phyloP scores from a whole-genome alignment of 192 early-diverging fungal species.

The Coemansia umbellata region DNA sequence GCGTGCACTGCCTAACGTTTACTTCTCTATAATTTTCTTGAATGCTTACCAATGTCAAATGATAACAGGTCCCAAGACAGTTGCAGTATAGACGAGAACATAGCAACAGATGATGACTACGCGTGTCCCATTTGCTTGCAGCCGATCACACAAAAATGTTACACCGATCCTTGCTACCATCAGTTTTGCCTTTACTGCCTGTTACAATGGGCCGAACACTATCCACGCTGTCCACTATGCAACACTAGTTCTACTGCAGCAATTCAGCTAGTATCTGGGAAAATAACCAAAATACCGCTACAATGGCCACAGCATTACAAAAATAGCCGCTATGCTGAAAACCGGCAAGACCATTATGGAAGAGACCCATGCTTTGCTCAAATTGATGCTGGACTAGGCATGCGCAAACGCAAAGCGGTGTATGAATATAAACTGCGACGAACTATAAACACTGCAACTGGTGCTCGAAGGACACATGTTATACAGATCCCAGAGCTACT shows the following conservation, averaged over 20 bases:
- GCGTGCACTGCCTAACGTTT: too few species aligned
- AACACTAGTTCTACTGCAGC: conserved; percentile 18
- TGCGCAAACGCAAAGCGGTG: conserved; percentile 31
- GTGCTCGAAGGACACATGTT: too few species aligned
- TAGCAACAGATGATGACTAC: conserved; percentile 2
- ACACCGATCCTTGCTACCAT: conserved; percentile 47
- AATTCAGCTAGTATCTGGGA: conserved; percentile 10
- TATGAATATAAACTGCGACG: conserved; percentile 18
- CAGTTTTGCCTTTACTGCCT: conserved; percentile 48
- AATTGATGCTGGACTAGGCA: conserved; percentile 5
- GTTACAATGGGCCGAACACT: conserved; percentile 44
- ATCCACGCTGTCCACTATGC: conserved; percentile 47
- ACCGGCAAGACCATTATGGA: too few species aligned
- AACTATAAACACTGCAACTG: too few species aligned
- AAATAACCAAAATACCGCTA: neutral
- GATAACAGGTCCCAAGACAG: too few species aligned
- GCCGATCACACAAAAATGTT: conserved; percentile 3
- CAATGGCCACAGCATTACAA: too few species aligned
- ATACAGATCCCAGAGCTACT: too few species aligned
- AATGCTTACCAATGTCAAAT: too few species aligned
- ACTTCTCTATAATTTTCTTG: too few species aligned
- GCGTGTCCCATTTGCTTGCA: conserved; percentile 43
- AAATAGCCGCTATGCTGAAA: too few species aligned
- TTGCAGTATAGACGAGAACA: neutral
- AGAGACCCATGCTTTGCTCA: neutral